phyloP scores from a whole-genome alignment of 148 eudicot species.

The Fagopyrum homotropicum region DNA sequence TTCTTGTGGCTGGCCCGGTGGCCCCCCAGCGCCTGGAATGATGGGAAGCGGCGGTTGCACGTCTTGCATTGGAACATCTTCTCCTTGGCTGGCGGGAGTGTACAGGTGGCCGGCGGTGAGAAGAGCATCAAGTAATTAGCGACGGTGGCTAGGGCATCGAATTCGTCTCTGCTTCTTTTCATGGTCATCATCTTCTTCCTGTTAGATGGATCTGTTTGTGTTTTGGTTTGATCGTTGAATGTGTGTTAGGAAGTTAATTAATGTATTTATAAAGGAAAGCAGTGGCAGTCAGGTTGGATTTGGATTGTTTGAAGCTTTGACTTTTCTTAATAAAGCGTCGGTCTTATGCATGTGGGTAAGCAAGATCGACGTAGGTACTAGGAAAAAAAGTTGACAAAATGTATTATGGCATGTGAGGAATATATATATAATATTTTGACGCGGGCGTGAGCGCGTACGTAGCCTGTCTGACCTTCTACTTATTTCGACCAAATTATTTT shows the following conservation, averaged over 20 bases:
- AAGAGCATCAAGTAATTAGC: conserved; percentile 41
- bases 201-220: too few relatives aligned
- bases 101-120: conserved; percentile 7
- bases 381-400: too few relatives aligned
- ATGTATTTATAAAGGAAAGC: background rate
- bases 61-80: conserved; percentile 51
- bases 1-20: conserved; percentile 64
- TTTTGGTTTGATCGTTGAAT: background rate
- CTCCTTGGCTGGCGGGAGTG: background rate
- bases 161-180: conserved; percentile 25
- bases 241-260: background rate
- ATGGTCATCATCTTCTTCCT: background rate
- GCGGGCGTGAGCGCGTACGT: too few relatives aligned
- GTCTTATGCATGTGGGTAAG: too few relatives aligned
- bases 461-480: too few relatives aligned
- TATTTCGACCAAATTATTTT: too few relatives aligned
- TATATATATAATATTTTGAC: too few relatives aligned
- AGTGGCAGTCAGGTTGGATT: too few relatives aligned
- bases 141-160: conserved; percentile 19
- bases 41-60: conserved; percentile 39
- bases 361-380: too few relatives aligned
- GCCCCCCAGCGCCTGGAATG: conserved; percentile 55
- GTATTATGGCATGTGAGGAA: too few relatives aligned
- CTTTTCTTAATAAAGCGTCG: background rate
- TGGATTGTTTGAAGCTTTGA: background rate